phyloP scores from a whole-genome alignment of 768 basidiomycete genomes.

The Naganishia onofrii region DNA sequence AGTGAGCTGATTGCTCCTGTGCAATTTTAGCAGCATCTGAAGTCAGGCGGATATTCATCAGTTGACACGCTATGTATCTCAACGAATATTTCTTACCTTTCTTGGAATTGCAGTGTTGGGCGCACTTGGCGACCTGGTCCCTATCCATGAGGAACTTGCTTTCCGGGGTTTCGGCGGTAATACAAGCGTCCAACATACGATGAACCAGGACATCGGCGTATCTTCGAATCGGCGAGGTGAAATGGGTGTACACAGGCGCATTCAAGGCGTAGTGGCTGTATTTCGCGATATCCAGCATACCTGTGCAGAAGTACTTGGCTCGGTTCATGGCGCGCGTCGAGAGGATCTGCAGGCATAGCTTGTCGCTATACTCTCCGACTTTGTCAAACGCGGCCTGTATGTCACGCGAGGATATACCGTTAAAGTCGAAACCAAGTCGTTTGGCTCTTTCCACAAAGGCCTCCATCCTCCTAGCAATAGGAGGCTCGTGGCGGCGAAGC shows the following conservation, averaged over 20 bases:
- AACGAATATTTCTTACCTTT: constrained; percentile 35
- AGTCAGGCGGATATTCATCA: neutral
- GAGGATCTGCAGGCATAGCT: constrained; percentile 74
- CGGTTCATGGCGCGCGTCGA: constrained; percentile 81
- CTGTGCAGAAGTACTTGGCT: constrained; percentile 97
- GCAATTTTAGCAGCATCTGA: constrained; percentile 81
- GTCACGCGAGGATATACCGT: constrained; percentile 71
- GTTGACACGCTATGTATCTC: constrained; percentile 8
- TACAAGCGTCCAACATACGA: constrained; percentile 86
- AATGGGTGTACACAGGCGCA: constrained; percentile 76
- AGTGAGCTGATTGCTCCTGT: constrained; percentile 91
- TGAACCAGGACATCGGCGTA: constrained; percentile 87
- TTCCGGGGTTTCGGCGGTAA: constrained; percentile 61
- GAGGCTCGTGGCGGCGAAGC: constrained; percentile 87
- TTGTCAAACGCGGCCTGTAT: constrained; percentile 80
- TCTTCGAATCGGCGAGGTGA: constrained; percentile 63
- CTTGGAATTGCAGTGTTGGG: constrained; percentile 96
- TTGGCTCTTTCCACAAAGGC: constrained; percentile 75
- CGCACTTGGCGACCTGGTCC: constrained; percentile 94
- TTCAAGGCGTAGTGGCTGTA: constrained; percentile 90
- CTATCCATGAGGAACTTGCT: constrained; percentile 95
- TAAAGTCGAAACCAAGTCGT: constrained; percentile 77
- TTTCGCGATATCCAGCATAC: constrained; percentile 98
- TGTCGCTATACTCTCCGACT: constrained; percentile 70
- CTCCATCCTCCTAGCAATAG: constrained; percentile 82